phyloP scores from a whole-genome alignment of 495 filamentous ascomycete species.

The Aspergillus coremiiformis region DNA sequence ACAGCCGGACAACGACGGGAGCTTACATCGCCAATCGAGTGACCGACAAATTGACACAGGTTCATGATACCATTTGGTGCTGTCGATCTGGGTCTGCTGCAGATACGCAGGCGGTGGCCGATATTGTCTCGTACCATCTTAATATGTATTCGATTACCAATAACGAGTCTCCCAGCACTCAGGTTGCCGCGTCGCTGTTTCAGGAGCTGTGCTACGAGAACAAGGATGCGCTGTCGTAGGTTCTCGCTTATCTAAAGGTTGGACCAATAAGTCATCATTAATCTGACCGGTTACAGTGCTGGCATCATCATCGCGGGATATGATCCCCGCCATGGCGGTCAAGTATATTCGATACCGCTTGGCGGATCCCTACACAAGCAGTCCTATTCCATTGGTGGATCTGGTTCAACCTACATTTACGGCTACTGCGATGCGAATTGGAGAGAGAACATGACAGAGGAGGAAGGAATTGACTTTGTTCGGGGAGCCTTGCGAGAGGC shows the following conservation, averaged over 20 bases:
- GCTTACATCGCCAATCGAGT: slow-evolving; percentile 98
- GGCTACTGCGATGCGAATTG: slow-evolving; percentile 97
- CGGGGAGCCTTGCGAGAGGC: slow-evolving; percentile 84
- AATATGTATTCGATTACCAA: slow-evolving; percentile 86
- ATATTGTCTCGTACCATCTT: slow-evolving; percentile 94
- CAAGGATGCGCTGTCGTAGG: slow-evolving; percentile 81
- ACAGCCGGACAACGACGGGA: slow-evolving; percentile 97
- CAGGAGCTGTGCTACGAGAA: slow-evolving; percentile 97
- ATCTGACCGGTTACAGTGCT: slow-evolving; percentile 50
- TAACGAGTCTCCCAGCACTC: slow-evolving; percentile 81
- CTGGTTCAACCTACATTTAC: slow-evolving; percentile 98
- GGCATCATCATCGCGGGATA: slow-evolving; percentile 97
- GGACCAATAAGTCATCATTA: slow-evolving; percentile 11
- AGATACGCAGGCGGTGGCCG: slow-evolving; percentile 95
- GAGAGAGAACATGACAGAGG: slow-evolving; percentile 91
- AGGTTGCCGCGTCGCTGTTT: slow-evolving; percentile 88
- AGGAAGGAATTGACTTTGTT: slow-evolving; percentile 87
- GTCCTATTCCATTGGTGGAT: slow-evolving; percentile 90
- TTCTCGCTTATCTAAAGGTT: background rate
- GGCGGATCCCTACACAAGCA: slow-evolving; percentile 98
- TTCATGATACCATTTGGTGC: slow-evolving; percentile 99
- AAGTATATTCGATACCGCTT: slow-evolving; percentile 94
- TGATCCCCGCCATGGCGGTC: slow-evolving; percentile 85
- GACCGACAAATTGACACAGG: slow-evolving; percentile 97
- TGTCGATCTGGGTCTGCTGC: slow-evolving; percentile 95